Conservation (phyloP, 768 basidiomycete species). For the Trametes coccinea region DNA sequence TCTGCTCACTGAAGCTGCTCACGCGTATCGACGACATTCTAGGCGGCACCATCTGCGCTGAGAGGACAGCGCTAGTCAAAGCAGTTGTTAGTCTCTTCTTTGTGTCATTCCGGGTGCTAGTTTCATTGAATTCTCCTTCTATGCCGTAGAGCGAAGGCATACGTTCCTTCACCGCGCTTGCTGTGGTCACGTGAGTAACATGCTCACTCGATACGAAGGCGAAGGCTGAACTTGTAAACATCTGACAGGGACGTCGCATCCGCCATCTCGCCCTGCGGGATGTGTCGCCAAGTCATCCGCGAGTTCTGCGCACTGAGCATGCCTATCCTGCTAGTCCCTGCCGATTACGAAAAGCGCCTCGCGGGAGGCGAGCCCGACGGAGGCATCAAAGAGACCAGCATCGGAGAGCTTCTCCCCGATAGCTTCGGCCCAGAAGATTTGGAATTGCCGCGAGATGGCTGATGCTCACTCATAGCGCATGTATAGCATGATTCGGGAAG, state of each 20-base stretch:
- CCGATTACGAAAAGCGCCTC: constrained; percentile 50
- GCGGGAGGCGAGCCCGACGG: constrained; percentile 47
- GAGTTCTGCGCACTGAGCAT: constrained; percentile 80
- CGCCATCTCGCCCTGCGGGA: constrained; percentile 84
- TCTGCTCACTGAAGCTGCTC: not conserved
- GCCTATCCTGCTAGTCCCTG: constrained; percentile 72
- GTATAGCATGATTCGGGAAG: no score
- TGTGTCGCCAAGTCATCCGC: constrained; percentile 88
- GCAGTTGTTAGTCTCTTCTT: constrained; percentile 64
- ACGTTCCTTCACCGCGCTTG: constrained; percentile 69
- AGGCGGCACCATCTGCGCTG: constrained; percentile 94
- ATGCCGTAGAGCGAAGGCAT: constrained; percentile 72
- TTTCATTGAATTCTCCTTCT: not conserved
- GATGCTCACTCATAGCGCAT: not conserved
- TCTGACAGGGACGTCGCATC: constrained; percentile 61
- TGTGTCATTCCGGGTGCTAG: not conserved
- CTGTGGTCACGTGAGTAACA: constrained; percentile 69
- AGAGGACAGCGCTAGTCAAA: constrained; percentile 93
- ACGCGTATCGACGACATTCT: not conserved
- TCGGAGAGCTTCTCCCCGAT: constrained; percentile 75
- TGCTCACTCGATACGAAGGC: not conserved
- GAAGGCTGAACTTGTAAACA: not conserved
- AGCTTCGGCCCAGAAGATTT: constrained; percentile 90
- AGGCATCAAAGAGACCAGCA: constrained; percentile 58
- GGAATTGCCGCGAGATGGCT: constrained; percentile 42